These are phyloP conservation scores for Pontederia paniculata DNA, from an alignment of 176 grass and related monocot species.

Conservation along the genomic window DNA sequence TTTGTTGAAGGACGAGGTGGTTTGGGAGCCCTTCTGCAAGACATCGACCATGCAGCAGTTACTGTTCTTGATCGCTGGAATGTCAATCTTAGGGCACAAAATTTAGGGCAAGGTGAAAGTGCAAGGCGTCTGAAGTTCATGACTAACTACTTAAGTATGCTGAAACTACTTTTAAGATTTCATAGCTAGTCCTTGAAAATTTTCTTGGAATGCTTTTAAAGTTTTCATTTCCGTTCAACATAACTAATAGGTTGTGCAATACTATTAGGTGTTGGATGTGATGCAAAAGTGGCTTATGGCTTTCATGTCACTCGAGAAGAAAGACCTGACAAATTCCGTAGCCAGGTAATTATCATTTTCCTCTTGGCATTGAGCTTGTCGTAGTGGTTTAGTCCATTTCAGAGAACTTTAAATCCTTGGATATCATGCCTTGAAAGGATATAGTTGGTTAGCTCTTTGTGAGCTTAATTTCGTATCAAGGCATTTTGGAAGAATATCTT, in stretches of 20 bases:
- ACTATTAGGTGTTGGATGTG: constrained; percentile 77
- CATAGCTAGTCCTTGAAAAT: background rate
- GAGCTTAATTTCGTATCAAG: too few species aligned
- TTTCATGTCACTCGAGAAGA: constrained; percentile 82
- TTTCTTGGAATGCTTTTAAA: background rate
- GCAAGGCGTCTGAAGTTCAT: constrained; percentile 70
- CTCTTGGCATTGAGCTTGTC: background rate
- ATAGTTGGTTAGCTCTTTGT: too few species aligned
- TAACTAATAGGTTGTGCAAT: background rate
- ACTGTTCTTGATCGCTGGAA: constrained; percentile 85
- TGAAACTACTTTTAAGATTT: constrained; percentile 8
- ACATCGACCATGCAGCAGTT: constrained; percentile 60
- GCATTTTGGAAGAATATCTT: too few species aligned
- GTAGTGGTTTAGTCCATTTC: background rate
- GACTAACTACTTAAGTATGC: constrained; percentile 83
- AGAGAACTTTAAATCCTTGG: background rate
- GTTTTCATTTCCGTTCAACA: background rate
- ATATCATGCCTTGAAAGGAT: background rate
- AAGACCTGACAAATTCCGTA: constrained; percentile 74
- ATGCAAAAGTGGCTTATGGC: constrained; percentile 94
- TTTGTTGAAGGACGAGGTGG: constrained; percentile 74
- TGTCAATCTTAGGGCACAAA: constrained; percentile 58
- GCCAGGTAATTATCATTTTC: constrained; percentile 41
- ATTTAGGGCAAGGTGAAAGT: constrained; percentile 26
- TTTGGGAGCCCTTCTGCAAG: constrained; percentile 53